Conservation (phyloP, 2,329 filamentous ascomycete species). For the Alternaria metachromatica region DNA sequence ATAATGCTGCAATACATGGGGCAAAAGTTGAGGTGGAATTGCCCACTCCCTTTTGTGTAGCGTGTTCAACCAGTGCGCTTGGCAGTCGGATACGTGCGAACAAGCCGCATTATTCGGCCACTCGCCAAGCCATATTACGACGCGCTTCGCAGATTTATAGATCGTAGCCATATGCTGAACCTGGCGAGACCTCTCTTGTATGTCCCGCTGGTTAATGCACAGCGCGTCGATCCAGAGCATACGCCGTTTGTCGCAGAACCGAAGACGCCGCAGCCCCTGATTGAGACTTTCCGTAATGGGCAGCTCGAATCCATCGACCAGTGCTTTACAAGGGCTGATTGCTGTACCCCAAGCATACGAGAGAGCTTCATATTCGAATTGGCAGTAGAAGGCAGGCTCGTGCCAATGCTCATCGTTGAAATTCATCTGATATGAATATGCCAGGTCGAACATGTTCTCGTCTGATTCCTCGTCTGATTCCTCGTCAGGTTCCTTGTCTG, state of each 20-base stretch:
- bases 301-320: rapidly evolving
- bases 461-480: no score
- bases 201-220: background rate
- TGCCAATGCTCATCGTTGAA: no score
- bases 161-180: background rate
- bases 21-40: background rate
- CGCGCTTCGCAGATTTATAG: background rate
- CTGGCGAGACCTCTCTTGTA: background rate
- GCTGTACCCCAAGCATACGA: background rate
- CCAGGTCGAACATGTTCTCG: no score
- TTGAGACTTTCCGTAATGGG: background rate
- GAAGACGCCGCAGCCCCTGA: background rate
- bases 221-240: background rate
- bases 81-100: rapidly evolving
- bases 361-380: background rate
- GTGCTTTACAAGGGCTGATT: background rate
- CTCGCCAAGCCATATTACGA: background rate
- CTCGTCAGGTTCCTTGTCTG: no score
- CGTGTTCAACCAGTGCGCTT: background rate
- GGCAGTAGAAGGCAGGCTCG: no score
- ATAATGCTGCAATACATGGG: background rate
- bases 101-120: background rate
- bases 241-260: background rate
- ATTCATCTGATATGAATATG: background rate
- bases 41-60: background rate